Evolutionary conservation across 345 rosid species (phyloP).

Genomic region (Draba incana): DNA sequence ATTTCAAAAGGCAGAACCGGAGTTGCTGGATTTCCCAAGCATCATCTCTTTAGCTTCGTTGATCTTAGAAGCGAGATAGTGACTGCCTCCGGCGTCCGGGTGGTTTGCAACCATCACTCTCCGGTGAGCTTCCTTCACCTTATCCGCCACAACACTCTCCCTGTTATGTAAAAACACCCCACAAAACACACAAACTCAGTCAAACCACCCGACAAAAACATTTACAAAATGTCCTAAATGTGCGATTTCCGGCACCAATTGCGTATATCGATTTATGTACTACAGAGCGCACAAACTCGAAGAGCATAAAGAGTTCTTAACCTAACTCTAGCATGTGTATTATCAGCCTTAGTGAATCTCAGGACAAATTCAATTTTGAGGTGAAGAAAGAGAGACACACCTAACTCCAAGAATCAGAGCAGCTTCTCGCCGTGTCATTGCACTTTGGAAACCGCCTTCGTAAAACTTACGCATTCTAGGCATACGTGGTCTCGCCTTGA

Average conservation of each 20-base stretch:
- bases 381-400: conserved; percentile 39
- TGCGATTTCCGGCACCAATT: too few species aligned
- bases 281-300: conserved; percentile 2
- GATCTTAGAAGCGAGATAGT: conserved; percentile 85
- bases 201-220: neutral
- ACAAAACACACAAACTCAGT: conserved; percentile 19
- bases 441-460: conserved; percentile 81
- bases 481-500: conserved; percentile 70
- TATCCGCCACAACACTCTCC: conserved; percentile 65
- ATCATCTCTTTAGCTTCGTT: conserved; percentile 87
- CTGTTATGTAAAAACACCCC: conserved; percentile 43
- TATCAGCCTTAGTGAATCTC: neutral
- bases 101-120: conserved; percentile 93
- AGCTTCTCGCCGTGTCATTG: conserved; percentile 81
- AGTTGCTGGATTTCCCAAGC: conserved; percentile 68
- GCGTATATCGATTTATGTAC: neutral
- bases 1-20: conserved; percentile 71
- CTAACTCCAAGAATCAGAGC: conserved; percentile 88
- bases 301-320: neutral
- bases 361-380: neutral
- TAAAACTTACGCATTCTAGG: conserved; percentile 63
- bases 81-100: conserved; percentile 92
- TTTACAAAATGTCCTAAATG: neutral
- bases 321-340: neutral
- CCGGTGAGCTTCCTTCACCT: conserved; percentile 88